Conservation (phyloP, 2,329 filamentous ascomycete genomes). For the Chaetothyriales sp. region DNA sequence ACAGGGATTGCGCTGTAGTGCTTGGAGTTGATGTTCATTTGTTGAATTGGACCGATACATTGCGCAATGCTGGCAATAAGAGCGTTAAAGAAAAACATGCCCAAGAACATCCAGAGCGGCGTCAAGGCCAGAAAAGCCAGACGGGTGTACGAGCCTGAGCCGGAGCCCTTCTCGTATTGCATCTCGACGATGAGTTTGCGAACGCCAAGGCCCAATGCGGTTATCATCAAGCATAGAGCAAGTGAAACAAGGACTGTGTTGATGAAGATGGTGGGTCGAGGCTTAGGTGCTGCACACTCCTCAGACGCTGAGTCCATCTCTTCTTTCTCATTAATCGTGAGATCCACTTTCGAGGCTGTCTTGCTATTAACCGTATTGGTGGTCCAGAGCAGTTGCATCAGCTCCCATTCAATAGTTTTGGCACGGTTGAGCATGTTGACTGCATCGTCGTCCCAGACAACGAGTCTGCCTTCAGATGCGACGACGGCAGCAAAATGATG, state of each 20-base stretch:
- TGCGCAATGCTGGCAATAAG: constrained; percentile 44
- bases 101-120: constrained; percentile 67
- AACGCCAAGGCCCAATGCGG: constrained; percentile 56
- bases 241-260: constrained; percentile 56
- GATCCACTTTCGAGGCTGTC: background rate
- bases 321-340: constrained; percentile 37
- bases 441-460: constrained; percentile 75
- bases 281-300: constrained; percentile 55
- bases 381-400: constrained; percentile 68
- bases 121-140: constrained; percentile 52
- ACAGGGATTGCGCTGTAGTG: constrained; percentile 66
- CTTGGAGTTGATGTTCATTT: constrained; percentile 63
- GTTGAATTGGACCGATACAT: constrained; percentile 60
- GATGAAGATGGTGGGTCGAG: constrained; percentile 52
- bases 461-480: constrained; percentile 53
- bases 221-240: constrained; percentile 51
- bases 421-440: constrained; percentile 56
- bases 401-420: constrained; percentile 57
- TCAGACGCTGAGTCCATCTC: constrained; percentile 42
- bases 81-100: constrained; percentile 1
- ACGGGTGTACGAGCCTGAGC: constrained; percentile 35
- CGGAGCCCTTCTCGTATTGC: constrained; percentile 43
- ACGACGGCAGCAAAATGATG: constrained; percentile 72
- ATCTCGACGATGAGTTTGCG: constrained; percentile 56
- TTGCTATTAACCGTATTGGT: constrained; percentile 17